Evolutionary conservation across 768 basidiomycete genomes (phyloP), one percentile per base, ranked within the genome.

Genomic region (Collybiopsis confluens): DNA sequence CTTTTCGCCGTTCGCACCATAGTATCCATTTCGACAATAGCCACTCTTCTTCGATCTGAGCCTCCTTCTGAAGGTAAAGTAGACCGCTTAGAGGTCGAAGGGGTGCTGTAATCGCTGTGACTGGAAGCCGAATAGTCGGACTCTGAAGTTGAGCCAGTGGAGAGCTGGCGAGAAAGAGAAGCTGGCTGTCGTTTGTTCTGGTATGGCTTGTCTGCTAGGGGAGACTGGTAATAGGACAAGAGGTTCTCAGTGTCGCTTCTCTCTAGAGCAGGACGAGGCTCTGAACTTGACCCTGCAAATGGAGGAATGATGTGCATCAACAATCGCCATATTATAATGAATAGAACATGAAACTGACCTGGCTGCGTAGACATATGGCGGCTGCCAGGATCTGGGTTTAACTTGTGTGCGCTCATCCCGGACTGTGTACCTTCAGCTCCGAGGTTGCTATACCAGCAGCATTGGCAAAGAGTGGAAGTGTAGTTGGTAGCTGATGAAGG

Each of bases 41-140:
- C 84, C 46, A 87, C 70, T 54, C 85, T 74, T 46, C 87, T 75
- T 61, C 85, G 79, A 69, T 87, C 86, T 49, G 77, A 70, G 59
- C 79, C 77, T 55, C 81, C 82, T 62, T 80, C 76, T 1, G 85
- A 80, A 18, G 79, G 82, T 16, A 73, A 67, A 59, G 76, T 81
- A 26, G 78, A 71, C 55, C 83, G 74, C 16, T 72, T 72, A 55
- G 70, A 69, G 21, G 56, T 69, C 23, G 67, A 58, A 26, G 69
- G 3, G 11, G 18, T 35, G 33, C 30, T 54, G 38, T 60, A 50
- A 58, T 60, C 62, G 42, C 60, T 60, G 43, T 54, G 56, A 46
- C 66, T 69, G 37, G 76, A 74, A 30, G 76, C 73, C 27, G 77
- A 80, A 59, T 82, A 80, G 58, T 79, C 74, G 18, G 81, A 81